These are phyloP conservation scores for Calonectria montana DNA, from an alignment of 2,329 filamentous ascomycete species.

Conservation along the genomic window DNA sequence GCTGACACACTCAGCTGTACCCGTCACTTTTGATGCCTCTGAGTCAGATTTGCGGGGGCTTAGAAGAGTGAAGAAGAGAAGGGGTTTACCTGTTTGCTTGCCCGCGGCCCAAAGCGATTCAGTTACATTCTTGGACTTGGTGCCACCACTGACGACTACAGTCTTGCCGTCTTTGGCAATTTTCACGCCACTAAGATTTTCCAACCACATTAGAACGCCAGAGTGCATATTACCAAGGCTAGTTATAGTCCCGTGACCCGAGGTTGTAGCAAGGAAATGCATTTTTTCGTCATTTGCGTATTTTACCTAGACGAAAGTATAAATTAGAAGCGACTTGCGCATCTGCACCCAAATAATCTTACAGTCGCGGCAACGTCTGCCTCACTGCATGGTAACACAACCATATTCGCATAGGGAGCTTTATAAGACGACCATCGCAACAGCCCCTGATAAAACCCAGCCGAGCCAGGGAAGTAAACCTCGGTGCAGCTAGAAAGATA, in stretches of 20 bases:
- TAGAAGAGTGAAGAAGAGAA: neutral
- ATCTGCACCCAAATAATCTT: conserved; percentile 21
- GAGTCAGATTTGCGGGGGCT: neutral
- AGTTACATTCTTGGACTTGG: conserved; percentile 56
- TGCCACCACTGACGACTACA: conserved; percentile 61
- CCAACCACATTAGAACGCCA: conserved; percentile 63
- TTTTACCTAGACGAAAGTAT: conserved; percentile 43
- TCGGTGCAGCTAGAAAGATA: conserved; percentile 53
- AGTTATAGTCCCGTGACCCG: conserved; percentile 62
- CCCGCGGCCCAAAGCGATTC: conserved; percentile 61
- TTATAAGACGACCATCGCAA: conserved; percentile 60
- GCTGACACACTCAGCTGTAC: conserved; percentile 42
- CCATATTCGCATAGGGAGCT: conserved; percentile 55
- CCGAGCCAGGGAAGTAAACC: conserved; percentile 55
- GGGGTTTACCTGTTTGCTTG: conserved; percentile 58
- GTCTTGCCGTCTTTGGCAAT: conserved; percentile 56
- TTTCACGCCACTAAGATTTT: conserved; percentile 55
- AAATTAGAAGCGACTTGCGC: neutral
- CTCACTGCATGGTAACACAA: conserved; percentile 49
- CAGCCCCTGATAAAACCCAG: conserved; percentile 51
- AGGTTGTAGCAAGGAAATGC: conserved; percentile 65
- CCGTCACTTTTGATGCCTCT: conserved; percentile 29
- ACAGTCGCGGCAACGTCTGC: neutral
- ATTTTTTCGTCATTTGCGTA: conserved; percentile 59
- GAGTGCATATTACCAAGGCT: conserved; percentile 59